These are phyloP conservation scores for Debaryomycetaceae sp. DNA, from an alignment of 1,139 yeast species.

Conservation along the genomic window DNA sequence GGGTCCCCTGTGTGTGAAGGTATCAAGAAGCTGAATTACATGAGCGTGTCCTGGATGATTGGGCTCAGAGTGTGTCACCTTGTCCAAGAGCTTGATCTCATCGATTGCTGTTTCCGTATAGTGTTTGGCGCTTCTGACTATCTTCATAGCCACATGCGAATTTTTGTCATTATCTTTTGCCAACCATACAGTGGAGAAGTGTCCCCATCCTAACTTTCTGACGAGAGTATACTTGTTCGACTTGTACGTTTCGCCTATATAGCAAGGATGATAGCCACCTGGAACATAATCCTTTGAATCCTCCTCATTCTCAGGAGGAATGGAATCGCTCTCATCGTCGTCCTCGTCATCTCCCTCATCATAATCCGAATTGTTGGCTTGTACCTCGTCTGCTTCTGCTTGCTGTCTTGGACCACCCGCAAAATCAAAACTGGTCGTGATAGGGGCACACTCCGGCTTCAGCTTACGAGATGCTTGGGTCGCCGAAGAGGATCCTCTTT, in stretches of 20 bases:
- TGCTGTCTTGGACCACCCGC: conserved; percentile 7
- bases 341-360: conserved; percentile 44
- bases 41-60: conserved; percentile 68
- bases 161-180: conserved; percentile 53
- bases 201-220: conserved; percentile 65
- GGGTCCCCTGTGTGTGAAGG: conserved; percentile 67
- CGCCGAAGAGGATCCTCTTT: conserved; percentile 25
- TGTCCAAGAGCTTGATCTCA: conserved; percentile 61
- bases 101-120: conserved; percentile 85
- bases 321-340: conserved; percentile 30
- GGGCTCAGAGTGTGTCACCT: conserved; percentile 39
- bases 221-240: conserved; percentile 58
- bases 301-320: conserved; percentile 58
- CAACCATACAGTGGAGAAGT: conserved; percentile 50
- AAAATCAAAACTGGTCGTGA: conserved; percentile 29
- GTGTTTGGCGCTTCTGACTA: conserved; percentile 72
- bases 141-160: conserved; percentile 77
- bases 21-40: conserved; percentile 62
- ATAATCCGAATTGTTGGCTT: conserved; percentile 24
- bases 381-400: conserved; percentile 3
- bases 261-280: conserved; percentile 89
- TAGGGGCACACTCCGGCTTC: conserved; percentile 37
- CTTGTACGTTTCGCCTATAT: conserved; percentile 69
- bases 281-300: conserved; percentile 65
- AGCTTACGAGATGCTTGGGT: conserved; percentile 4